Evolutionary conservation across 441 rosid genomes (phyloP).

Genomic region (Populus hybrid): DNA sequence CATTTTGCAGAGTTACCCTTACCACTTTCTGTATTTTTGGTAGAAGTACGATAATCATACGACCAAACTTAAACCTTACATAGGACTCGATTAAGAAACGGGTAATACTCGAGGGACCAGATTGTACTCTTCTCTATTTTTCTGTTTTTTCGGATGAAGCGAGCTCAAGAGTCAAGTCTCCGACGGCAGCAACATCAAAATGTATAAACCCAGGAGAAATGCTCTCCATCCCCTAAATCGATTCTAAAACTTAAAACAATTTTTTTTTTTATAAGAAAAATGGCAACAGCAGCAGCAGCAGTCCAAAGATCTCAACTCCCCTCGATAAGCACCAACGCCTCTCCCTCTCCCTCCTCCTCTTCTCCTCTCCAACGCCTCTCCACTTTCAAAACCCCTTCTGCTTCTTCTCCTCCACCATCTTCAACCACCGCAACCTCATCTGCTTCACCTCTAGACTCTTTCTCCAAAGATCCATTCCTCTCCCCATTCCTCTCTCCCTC

Average conservation of each 20-base stretch:
- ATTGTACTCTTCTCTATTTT: neutral
- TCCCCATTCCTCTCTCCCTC: slow-evolving; percentile 81
- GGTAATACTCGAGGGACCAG: neutral
- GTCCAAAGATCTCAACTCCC: slow-evolving; percentile 42
- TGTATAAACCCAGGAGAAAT: neutral
- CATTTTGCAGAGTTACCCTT: too few species aligned
- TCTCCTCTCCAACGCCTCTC: neutral
- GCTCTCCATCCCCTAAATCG: neutral
- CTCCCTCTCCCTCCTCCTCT: neutral
- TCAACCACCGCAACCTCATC: slow-evolving; percentile 27
- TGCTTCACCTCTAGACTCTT: slow-evolving; percentile 60
- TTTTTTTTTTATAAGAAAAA: neutral
- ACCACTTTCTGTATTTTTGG: too few species aligned
- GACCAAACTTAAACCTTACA: neutral
- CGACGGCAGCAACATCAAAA: neutral
- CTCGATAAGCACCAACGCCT: slow-evolving; percentile 5
- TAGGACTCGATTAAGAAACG: neutral
- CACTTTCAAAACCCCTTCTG: slow-evolving; percentile 8
- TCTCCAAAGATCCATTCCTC: slow-evolving; percentile 68
- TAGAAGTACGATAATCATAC: too few species aligned
- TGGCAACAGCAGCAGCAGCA: slow-evolving; percentile 39
- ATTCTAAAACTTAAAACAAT: neutral
- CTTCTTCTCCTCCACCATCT: slow-evolving; percentile 64
- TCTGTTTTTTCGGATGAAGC: neutral
- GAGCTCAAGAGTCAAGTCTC: neutral